Conservation (phyloP, 371 early-diverging fungal species). For the Rhizopus microsporus region DNA sequence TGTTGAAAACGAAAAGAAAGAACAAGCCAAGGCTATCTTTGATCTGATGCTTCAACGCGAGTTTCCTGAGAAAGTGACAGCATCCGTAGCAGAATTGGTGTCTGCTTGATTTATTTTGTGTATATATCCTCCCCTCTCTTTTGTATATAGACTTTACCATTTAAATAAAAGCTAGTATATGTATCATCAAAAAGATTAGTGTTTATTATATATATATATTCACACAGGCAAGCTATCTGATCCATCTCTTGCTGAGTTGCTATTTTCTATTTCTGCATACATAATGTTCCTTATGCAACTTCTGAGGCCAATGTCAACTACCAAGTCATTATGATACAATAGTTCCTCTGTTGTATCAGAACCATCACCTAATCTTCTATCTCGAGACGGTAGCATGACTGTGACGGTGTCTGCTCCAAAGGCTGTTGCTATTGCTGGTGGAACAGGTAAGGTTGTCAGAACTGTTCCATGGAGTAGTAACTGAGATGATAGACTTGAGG, state of each 20-base stretch:
- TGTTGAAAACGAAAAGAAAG: conserved; percentile 44
- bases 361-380: conserved; percentile 14
- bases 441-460: conserved; percentile 27
- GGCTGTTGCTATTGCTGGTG: conserved; percentile 29
- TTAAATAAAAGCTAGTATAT: conserved; percentile 4
- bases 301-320: conserved; percentile 39
- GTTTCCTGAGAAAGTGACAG: conserved; percentile 51
- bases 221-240: conserved; percentile 41
- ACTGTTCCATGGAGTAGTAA: conserved; percentile 28
- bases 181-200: not conserved
- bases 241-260: conserved; percentile 28
- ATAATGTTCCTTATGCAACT: conserved; percentile 31
- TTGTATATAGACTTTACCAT: conserved; percentile 2
- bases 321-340: conserved; percentile 39
- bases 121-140: conserved; percentile 9
- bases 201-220: conserved; percentile 4
- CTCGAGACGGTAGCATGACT: conserved; percentile 33
- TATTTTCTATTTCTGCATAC: conserved; percentile 35
- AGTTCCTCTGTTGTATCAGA: conserved; percentile 21
- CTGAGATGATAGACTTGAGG: conserved; percentile 43
- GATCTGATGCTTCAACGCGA: conserved; percentile 46
- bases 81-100: conserved; percentile 41
- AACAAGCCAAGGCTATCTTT: conserved; percentile 46
- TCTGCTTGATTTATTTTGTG: conserved; percentile 8
- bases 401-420: conserved; percentile 35